Conservation (phyloP, 1,284 basidiomycete genomes). For the Cyathus olla region DNA sequence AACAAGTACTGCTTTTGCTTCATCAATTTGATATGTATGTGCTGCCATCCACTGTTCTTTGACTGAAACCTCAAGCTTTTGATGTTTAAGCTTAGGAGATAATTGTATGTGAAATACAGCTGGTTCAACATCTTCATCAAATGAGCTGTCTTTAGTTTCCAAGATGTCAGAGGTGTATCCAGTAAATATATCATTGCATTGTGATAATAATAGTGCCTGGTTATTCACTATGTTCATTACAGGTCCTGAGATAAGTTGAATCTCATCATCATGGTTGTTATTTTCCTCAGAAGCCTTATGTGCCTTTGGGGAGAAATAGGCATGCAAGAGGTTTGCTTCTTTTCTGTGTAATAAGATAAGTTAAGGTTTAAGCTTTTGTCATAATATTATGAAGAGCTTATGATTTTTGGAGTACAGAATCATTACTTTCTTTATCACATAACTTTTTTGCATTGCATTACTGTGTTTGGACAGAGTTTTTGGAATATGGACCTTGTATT, state of each 20-base stretch:
- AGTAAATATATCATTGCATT: background rate
- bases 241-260: background rate
- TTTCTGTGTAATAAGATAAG: background rate
- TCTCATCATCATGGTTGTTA: background rate
- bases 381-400: conserved; percentile 5
- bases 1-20: conserved; percentile 5
- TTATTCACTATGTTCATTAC: background rate
- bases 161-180: conserved; percentile 14
- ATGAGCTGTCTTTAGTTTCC: background rate
- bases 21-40: background rate
- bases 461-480: conserved; percentile 12
- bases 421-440: conserved; percentile 1
- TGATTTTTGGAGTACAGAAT: conserved; percentile 1
- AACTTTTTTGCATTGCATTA: conserved; percentile 4
- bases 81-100: conserved; percentile 10
- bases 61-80: conserved; percentile 19
- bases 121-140: background rate
- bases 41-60: conserved; percentile 1
- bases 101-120: background rate
- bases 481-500: conserved; percentile 14
- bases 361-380: background rate
- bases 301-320: background rate
- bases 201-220: background rate
- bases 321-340: conserved; percentile 1
- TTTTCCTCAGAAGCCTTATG: background rate